Evolutionary conservation across 2,329 filamentous ascomycete genomes (phyloP).

Genomic region (Triangularia verruculosa): DNA sequence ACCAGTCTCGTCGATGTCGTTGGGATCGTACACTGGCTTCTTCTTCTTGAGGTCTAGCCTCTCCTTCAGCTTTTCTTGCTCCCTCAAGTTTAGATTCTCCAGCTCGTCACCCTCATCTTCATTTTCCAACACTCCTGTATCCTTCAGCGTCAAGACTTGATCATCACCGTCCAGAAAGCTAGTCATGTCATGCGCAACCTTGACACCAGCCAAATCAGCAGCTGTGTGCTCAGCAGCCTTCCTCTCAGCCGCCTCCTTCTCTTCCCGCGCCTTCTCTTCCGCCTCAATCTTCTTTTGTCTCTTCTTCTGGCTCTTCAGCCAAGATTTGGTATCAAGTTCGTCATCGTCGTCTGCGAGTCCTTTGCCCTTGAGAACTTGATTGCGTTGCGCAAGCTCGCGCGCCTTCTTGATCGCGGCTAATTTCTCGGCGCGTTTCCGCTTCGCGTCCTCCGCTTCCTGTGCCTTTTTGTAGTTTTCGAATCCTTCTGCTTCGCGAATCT

Average conservation of each 20-base stretch:
- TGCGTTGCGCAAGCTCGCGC: constrained; percentile 76
- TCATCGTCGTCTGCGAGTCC: constrained; percentile 76
- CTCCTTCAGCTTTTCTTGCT: constrained; percentile 70
- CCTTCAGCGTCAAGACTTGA: constrained; percentile 91
- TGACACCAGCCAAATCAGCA: constrained; percentile 83
- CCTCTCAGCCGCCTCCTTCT: constrained; percentile 65
- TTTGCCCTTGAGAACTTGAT: constrained; percentile 73
- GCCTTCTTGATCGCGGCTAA: constrained; percentile 83
- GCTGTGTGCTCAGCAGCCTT: constrained; percentile 71
- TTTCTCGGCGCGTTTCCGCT: constrained; percentile 74
- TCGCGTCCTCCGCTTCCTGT: constrained; percentile 70
- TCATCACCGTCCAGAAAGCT: constrained; percentile 81
- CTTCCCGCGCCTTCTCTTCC: constrained; percentile 67
- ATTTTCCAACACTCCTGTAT: constrained; percentile 78
- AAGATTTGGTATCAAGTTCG: constrained; percentile 75
- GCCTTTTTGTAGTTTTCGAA: constrained; percentile 69
- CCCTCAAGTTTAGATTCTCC: constrained; percentile 70
- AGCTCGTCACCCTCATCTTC: constrained; percentile 90
- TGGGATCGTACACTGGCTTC: constrained; percentile 83
- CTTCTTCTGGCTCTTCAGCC: constrained; percentile 89
- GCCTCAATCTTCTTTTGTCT: constrained; percentile 87
- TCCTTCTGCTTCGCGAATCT: constrained; percentile 70
- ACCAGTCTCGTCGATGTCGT: constrained; percentile 64
- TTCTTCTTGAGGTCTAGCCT: constrained; percentile 86
- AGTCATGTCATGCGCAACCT: constrained; percentile 82